Conservation (phyloP, 2,329 filamentous ascomycete species). For the Colletotrichum spinosum region DNA sequence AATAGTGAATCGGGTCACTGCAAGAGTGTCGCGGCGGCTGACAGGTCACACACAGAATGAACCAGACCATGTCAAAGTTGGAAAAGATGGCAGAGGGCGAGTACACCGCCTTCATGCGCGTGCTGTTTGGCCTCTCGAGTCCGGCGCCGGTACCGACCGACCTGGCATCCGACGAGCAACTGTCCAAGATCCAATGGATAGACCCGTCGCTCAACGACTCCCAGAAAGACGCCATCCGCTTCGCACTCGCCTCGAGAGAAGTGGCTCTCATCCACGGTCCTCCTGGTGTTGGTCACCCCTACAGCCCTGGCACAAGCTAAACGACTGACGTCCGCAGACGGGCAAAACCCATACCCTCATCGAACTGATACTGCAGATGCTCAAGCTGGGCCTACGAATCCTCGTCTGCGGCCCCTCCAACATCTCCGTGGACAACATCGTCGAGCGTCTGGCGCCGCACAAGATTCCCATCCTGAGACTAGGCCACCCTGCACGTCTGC, state of each 20-base stretch:
- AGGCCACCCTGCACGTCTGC: slow-evolving; percentile 89
- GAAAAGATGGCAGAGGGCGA: slow-evolving; percentile 67
- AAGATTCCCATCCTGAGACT: slow-evolving; percentile 89
- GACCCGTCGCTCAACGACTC: slow-evolving; percentile 73
- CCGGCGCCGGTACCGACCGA: slow-evolving; percentile 61
- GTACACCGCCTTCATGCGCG: slow-evolving; percentile 70
- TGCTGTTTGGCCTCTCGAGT: slow-evolving; percentile 70
- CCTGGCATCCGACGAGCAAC: slow-evolving; percentile 52
- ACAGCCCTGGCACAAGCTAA: background rate
- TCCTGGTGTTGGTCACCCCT: slow-evolving; percentile 73
- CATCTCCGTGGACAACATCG: slow-evolving; percentile 97
- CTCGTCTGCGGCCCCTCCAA: slow-evolving; percentile 98
- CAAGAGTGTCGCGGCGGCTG: too few relatives aligned
- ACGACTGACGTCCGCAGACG: slow-evolving; percentile 63
- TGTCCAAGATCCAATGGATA: slow-evolving; percentile 67
- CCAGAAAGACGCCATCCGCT: slow-evolving; percentile 78
- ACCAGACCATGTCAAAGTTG: slow-evolving; percentile 69
- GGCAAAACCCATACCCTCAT: slow-evolving; percentile 98
- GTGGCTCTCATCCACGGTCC: slow-evolving; percentile 94
- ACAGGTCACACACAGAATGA: slow-evolving; percentile 62
- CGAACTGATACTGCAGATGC: slow-evolving; percentile 91
- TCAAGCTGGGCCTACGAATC: slow-evolving; percentile 78
- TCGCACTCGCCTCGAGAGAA: slow-evolving; percentile 84
- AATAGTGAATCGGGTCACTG: background rate
- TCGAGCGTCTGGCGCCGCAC: slow-evolving; percentile 87